Evolutionary conservation across 257 asterid species (phyloP).

Genomic region (Thymus quinquecostatus): DNA sequence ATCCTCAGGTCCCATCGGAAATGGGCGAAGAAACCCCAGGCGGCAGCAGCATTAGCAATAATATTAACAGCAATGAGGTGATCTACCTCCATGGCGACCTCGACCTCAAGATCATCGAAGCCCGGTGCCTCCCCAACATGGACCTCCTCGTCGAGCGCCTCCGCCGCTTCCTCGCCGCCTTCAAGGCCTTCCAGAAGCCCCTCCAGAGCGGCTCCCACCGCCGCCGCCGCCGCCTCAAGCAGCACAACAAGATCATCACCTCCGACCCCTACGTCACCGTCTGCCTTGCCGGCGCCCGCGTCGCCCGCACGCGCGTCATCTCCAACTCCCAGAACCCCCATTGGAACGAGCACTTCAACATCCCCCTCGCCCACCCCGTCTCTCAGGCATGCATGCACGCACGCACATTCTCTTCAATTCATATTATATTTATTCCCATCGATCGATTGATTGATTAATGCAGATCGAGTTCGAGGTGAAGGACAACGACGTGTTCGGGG

Average conservation of each 20-base stretch:
- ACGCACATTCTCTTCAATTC: no score
- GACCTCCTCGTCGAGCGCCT: conserved; percentile 72
- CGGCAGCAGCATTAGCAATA: no score
- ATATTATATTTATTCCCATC: no score
- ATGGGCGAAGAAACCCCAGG: conserved; percentile 29
- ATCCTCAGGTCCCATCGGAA: background rate
- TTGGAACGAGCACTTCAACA: conserved; percentile 78
- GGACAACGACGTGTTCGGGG: conserved; percentile 63
- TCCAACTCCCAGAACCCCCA: conserved; percentile 79
- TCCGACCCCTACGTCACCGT: conserved; percentile 95
- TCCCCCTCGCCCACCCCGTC: conserved; percentile 88
- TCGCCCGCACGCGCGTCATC: conserved; percentile 81
- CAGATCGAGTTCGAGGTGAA: conserved; percentile 60
- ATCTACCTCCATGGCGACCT: conserved; percentile 84
- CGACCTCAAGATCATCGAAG: conserved; percentile 76
- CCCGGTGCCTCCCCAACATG: conserved; percentile 88
- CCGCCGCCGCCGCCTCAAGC: conserved; percentile 39
- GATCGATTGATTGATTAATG: background rate
- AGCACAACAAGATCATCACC: conserved; percentile 64
- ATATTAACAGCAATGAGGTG: background rate
- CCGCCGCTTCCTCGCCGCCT: conserved; percentile 67
- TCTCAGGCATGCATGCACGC: conserved; percentile 38
- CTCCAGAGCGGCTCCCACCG: conserved; percentile 20
- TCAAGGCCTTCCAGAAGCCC: conserved; percentile 56
- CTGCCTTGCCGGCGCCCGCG: conserved; percentile 78